These are phyloP conservation scores for Xerocomus minutiporus DNA, from an alignment of 1,284 basidiomycete species.

Conservation along the genomic window DNA sequence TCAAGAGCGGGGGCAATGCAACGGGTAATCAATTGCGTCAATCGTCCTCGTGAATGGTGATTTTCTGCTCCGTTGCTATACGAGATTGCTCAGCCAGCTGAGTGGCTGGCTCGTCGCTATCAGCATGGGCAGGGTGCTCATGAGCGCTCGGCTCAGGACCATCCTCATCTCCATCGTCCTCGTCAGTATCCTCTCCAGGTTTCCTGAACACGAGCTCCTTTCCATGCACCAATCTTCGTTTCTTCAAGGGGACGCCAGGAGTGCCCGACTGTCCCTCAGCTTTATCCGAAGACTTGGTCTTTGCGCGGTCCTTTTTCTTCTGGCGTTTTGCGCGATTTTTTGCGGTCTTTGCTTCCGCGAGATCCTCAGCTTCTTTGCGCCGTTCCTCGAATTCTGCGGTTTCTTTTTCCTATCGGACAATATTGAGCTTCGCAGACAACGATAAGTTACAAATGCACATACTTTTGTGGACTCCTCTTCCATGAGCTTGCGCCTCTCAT, in stretches of 20 bases:
- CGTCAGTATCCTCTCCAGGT: constrained; percentile 50
- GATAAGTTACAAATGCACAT: constrained; percentile 14
- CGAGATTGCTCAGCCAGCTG: constrained; percentile 16
- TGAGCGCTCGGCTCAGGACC: constrained; percentile 2
- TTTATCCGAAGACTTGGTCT: constrained; percentile 37
- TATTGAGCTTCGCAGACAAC: not conserved
- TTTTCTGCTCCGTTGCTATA: constrained; percentile 37
- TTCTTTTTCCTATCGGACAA: constrained; percentile 25
- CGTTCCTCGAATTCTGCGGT: constrained; percentile 28
- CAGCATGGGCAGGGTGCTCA: constrained; percentile 12
- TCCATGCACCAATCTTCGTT: constrained; percentile 52
- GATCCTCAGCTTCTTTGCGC: constrained; percentile 28
- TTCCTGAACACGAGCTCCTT: constrained; percentile 54
- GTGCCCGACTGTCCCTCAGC: constrained; percentile 21
- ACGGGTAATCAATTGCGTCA: constrained; percentile 15
- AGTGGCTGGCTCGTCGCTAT: constrained; percentile 3
- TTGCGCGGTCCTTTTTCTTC: constrained; percentile 78
- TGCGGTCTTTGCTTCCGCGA: constrained; percentile 80
- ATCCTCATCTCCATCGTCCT: constrained; percentile 28
- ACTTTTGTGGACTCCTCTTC: constrained; percentile 81
- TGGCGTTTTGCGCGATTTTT: constrained; percentile 89
- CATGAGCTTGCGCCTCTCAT: constrained; percentile 89
- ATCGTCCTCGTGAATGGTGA: constrained; percentile 52
- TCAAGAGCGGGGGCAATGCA: too few relatives aligned
- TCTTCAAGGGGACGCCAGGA: constrained; percentile 41